Conservation (phyloP, 2,329 filamentous ascomycete genomes). For the Ophiocordyceps robertsii region DNA sequence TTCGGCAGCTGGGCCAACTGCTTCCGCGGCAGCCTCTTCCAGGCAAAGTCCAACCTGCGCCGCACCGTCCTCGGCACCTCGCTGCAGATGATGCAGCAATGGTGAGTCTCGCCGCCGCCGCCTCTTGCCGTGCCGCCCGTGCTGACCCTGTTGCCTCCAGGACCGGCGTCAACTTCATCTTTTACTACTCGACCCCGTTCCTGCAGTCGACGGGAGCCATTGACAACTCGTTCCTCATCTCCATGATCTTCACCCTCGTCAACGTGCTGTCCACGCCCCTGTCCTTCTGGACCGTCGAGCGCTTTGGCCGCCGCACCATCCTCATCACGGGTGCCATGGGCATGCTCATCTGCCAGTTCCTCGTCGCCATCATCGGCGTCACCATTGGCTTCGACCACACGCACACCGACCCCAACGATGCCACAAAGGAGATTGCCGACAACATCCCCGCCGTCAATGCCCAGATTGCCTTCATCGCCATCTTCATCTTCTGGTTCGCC, state of each 20-base stretch:
- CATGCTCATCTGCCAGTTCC: slow-evolving; percentile 79
- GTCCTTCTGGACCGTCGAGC: slow-evolving; percentile 79
- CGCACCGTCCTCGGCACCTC: slow-evolving; percentile 59
- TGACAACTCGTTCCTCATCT: slow-evolving; percentile 66
- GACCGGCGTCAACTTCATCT: slow-evolving; percentile 90
- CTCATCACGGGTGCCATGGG: slow-evolving; percentile 67
- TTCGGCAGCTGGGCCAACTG: slow-evolving; percentile 55
- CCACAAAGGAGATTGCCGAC: slow-evolving; percentile 26
- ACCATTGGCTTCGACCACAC: slow-evolving; percentile 41
- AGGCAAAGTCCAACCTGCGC: slow-evolving; percentile 53
- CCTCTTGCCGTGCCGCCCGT: background rate
- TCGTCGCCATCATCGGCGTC: slow-evolving; percentile 66
- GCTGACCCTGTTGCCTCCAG: background rate
- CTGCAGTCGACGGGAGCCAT: slow-evolving; percentile 68
- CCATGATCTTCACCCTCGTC: slow-evolving; percentile 74
- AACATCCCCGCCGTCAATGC: slow-evolving; percentile 47
- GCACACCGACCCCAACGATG: slow-evolving; percentile 29
- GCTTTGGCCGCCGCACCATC: slow-evolving; percentile 65
- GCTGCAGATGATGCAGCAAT: slow-evolving; percentile 71
- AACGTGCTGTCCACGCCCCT: slow-evolving; percentile 77
- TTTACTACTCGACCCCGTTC: slow-evolving; percentile 78
- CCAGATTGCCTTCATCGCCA: slow-evolving; percentile 77
- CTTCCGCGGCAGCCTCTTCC: slow-evolving; percentile 50
- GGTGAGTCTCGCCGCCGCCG: slow-evolving; percentile 9
- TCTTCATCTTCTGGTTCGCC: slow-evolving; percentile 91